Evolutionary conservation across 352 stramenopile species (phyloP), one percentile per base, ranked within the genome.

Genomic region (Pythium aquatile): DNA sequence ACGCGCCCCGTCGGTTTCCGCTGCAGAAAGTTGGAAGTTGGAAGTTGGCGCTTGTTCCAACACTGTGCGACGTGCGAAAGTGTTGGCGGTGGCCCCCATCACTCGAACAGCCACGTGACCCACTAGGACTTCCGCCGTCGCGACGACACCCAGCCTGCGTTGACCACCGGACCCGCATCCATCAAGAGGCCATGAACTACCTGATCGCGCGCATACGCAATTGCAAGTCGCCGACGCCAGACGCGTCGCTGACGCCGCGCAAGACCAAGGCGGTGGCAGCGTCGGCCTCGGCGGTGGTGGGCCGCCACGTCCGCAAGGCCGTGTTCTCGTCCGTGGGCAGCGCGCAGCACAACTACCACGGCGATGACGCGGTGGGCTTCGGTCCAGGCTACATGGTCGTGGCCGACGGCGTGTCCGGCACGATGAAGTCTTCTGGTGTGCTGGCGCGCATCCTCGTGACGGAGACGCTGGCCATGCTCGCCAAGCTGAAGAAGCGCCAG

Each of bases 311-410:
- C 30, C 63, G 58, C 26, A 58, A 62, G 35, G n/a, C 71, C 56
- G 88, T 83, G 65, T 94, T 96, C 63, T 63, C 78, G 60, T 94
- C 87, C 5, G 83, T 96, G 2, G 82, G 79, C 42, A 91, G 78
- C 52, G 85, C 87, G 8, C 74, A 78, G 52, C 82, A 94, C 72
- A 85, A 74, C 59, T 96, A 92, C 70, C 85, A 94, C 55, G 87
- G 85, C 39, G 87, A 96, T 70, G 87, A 96, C 59, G 87, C 87
- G 1, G 81, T 94, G 24, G 87, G 85, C n/a, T 96, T 89, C 63
- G 87, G 87, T 0, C 83, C 85, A 3, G 73, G 80, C 44, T 96
- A 91, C 73, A 94, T 96, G 85, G 85, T 94, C 24, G 79, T 94
- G 20, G 83, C 85, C 2, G 87, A 96, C 72, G 87, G 87, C 54